phyloP scores from a whole-genome alignment of 768 basidiomycete species.

The Cystoderma amianthinum region DNA sequence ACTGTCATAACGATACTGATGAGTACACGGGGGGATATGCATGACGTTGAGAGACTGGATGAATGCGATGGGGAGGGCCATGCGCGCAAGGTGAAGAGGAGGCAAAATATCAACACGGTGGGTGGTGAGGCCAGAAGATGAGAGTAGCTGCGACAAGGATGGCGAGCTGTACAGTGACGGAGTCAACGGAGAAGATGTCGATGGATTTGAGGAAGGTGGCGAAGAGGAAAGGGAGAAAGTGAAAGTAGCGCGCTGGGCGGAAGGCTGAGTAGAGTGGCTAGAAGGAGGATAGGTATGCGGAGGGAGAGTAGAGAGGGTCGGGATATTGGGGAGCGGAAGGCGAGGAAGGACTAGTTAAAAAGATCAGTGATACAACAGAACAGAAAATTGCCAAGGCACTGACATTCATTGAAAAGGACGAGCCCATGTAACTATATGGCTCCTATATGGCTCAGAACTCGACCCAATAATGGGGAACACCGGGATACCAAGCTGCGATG shows the following conservation, averaged over 20 bases:
- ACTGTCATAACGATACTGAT: constrained; percentile 73
- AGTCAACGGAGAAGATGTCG: constrained; percentile 61
- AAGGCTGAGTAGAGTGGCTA: constrained; percentile 64
- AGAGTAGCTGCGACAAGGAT: constrained; percentile 51
- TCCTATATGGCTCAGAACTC: constrained; percentile 68
- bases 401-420: constrained; percentile 90
- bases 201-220: constrained; percentile 62
- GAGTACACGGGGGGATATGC: constrained; percentile 77
- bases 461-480: constrained; percentile 58
- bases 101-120: constrained; percentile 68
- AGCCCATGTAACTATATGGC: too few species aligned
- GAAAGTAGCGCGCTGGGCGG: constrained; percentile 47
- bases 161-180: constrained; percentile 63
- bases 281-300: constrained; percentile 28
- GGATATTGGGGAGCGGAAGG: constrained; percentile 43
- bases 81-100: constrained; percentile 61
- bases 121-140: constrained; percentile 55
- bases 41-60: constrained; percentile 53
- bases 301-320: constrained; percentile 17
- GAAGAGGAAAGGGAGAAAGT: constrained; percentile 51
- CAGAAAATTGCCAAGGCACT: constrained; percentile 80
- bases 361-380: constrained; percentile 56
- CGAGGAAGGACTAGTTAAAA: constrained; percentile 43
- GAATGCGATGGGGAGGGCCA: constrained; percentile 73
- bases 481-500: constrained; percentile 47